Evolutionary conservation across 495 filamentous ascomycete species (phyloP).

Genomic region (Tuber brumale): DNA sequence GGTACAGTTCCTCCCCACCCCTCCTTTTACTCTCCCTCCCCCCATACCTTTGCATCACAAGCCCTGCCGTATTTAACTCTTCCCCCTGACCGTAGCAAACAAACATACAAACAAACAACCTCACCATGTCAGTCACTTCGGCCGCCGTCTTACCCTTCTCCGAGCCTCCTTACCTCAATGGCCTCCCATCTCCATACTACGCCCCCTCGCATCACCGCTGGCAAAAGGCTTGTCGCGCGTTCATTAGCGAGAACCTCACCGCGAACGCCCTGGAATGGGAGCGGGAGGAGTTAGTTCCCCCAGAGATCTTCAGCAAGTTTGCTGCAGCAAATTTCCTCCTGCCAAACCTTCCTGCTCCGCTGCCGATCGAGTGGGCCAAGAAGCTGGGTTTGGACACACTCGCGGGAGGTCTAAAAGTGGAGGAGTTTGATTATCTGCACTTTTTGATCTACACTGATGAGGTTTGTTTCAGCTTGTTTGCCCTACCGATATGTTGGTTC

Average conservation of each 20-base stretch:
- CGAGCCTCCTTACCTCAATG: conserved; percentile 63
- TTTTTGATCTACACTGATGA: conserved; percentile 64
- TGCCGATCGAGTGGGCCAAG: conserved; percentile 63
- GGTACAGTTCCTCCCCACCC: no score
- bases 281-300: conserved; percentile 53
- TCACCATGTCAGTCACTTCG: not conserved
- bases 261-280: conserved; percentile 63
- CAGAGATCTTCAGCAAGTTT: conserved; percentile 57
- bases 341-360: conserved; percentile 58
- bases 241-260: conserved; percentile 56
- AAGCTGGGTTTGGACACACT: conserved; percentile 58
- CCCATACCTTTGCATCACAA: not conserved
- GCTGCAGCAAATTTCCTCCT: conserved; percentile 58
- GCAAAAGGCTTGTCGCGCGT: conserved; percentile 61
- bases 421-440: conserved; percentile 69
- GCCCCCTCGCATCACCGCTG: conserved; percentile 54
- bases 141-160: conserved; percentile 57
- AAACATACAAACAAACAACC: conserved; percentile 1
- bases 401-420: conserved; percentile 59
- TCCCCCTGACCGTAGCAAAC: not conserved
- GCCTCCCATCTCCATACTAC: conserved; percentile 66
- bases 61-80: not conserved
- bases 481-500: conserved; percentile 26
- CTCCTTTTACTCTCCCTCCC: no score
- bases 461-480: conserved; percentile 15